These are phyloP conservation scores for Linum lewisii DNA, from an alignment of 345 rosid genomes.

Conservation along the genomic window DNA sequence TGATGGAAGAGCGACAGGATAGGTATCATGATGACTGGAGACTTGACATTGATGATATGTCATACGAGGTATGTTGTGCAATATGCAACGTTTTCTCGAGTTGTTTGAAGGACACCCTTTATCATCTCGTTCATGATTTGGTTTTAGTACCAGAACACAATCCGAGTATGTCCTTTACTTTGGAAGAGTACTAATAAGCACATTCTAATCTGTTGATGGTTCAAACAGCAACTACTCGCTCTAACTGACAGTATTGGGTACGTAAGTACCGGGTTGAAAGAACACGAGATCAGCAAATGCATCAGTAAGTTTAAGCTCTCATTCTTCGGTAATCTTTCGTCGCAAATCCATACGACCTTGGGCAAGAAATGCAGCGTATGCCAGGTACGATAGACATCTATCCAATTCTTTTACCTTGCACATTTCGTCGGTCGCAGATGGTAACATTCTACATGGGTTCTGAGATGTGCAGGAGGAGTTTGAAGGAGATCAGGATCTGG, in stretches of 20 bases:
- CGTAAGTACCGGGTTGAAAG: conserved; percentile 74
- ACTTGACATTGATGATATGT: conserved; percentile 49
- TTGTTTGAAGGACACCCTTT: too few relatives aligned
- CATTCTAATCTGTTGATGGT: too few relatives aligned
- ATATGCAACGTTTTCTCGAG: neutral
- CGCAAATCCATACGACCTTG: conserved; percentile 15
- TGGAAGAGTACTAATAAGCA: too few relatives aligned
- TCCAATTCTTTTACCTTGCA: neutral
- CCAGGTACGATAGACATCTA: conserved; percentile 50
- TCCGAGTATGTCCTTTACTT: too few relatives aligned
- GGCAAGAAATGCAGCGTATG: conserved; percentile 82
- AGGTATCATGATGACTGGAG: conserved; percentile 38
- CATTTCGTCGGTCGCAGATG: neutral
- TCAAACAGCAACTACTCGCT: conserved; percentile 63
- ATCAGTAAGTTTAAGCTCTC: conserved; percentile 48
- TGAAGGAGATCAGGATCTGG: conserved; percentile 53
- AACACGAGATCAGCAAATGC: conserved; percentile 59
- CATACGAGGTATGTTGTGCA: conserved; percentile 39
- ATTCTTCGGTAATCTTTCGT: conserved; percentile 23
- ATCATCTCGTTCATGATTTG: too few relatives aligned
- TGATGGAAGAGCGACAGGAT: conserved; percentile 44
- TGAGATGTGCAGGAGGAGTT: conserved; percentile 61
- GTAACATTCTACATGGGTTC: too few relatives aligned
- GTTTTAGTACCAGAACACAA: too few relatives aligned
- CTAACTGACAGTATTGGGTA: conserved; percentile 82